Evolutionary conservation across 768 basidiomycete genomes (phyloP).

Genomic region (Gloeopeniophorella convolvens): DNA sequence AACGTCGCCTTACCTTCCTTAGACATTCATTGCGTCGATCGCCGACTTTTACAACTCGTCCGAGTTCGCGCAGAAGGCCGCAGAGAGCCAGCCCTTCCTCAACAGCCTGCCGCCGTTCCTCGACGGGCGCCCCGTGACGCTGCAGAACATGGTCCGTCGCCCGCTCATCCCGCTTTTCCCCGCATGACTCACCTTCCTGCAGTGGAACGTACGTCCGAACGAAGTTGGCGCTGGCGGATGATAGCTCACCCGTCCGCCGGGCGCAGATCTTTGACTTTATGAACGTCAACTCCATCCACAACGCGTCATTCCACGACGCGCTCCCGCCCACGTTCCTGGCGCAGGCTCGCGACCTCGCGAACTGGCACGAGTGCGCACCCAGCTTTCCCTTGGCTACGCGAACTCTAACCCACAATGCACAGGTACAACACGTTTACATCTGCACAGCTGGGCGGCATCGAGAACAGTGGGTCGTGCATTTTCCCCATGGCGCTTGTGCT

Average conservation of each 20-base stretch:
- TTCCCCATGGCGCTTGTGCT: not conserved
- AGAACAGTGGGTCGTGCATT: slow-evolving; percentile 43
- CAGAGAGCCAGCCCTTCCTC: slow-evolving; percentile 44
- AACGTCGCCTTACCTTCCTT: not conserved
- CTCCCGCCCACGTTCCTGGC: slow-evolving; percentile 46
- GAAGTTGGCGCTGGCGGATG: no score
- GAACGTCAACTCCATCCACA: slow-evolving; percentile 67
- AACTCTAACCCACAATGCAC: no score
- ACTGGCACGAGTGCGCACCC: slow-evolving; percentile 79
- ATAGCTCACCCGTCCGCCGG: no score
- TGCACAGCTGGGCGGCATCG: slow-evolving; percentile 46
- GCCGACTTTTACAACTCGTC: slow-evolving; percentile 53
- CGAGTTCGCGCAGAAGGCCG: no score
- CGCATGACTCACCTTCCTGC: not conserved
- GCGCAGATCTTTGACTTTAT: slow-evolving; percentile 70
- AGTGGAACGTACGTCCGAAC: slow-evolving; percentile 49
- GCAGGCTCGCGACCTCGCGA: slow-evolving; percentile 54
- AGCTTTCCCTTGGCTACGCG: no score
- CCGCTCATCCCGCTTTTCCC: slow-evolving; percentile 2
- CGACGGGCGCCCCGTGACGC: slow-evolving; percentile 43
- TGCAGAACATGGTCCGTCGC: slow-evolving; percentile 52
- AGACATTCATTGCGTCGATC: slow-evolving; percentile 31
- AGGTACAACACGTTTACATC: slow-evolving; percentile 60
- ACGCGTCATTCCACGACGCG: slow-evolving; percentile 40
- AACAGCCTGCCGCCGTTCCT: slow-evolving; percentile 43